These are phyloP conservation scores for Ceratocystis albifundus DNA, from an alignment of 2,329 filamentous ascomycete genomes.

Conservation along the genomic window DNA sequence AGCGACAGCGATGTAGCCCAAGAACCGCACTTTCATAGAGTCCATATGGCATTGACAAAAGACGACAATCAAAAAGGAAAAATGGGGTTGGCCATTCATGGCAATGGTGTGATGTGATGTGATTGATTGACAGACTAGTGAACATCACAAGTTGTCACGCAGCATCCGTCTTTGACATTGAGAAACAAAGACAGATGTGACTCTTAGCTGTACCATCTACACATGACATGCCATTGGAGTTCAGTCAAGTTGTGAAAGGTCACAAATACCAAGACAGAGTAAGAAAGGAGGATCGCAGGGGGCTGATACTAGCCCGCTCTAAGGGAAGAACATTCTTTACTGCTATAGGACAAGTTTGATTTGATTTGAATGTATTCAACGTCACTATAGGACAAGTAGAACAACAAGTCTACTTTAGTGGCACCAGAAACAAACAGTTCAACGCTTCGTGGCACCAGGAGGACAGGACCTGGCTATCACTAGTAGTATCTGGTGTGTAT, in stretches of 20 bases:
- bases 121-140: background rate
- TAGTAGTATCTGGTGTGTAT: too few relatives aligned
- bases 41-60: too few relatives aligned
- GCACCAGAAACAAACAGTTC: too few relatives aligned
- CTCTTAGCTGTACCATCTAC: too few relatives aligned
- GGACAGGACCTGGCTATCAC: background rate
- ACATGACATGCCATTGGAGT: too few relatives aligned
- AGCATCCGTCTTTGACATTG: background rate
- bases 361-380: too few relatives aligned
- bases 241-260: background rate
- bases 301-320: background rate
- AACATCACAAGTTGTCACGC: background rate
- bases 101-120: background rate
- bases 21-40: too few relatives aligned
- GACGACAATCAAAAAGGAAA: too few relatives aligned
- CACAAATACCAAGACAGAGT: conserved; percentile 16
- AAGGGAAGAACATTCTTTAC: background rate
- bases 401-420: background rate
- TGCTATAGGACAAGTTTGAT: background rate
- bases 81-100: too few relatives aligned
- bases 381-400: background rate
- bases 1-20: background rate
- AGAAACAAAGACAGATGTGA: conserved; percentile 2
- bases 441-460: conserved; percentile 1
- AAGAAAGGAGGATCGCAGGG: background rate